Evolutionary conservation across 2,329 filamentous ascomycete species (phyloP), one percentile per base, ranked within the genome.

Genomic region (Phaeosphaeria sp.): DNA sequence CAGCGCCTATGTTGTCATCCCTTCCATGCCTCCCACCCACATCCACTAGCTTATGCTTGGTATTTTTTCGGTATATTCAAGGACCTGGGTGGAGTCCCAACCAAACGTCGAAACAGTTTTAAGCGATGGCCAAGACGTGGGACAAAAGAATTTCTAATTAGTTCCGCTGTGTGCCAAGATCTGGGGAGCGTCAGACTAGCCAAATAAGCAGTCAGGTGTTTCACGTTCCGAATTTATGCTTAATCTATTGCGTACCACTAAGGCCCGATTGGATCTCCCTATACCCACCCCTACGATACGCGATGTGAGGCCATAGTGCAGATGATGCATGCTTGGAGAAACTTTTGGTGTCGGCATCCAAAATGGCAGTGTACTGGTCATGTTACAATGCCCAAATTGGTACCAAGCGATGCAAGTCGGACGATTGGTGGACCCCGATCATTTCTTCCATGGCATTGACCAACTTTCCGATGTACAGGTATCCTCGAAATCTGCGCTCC

Each of bases 141-240:
- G 25, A 17, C 55, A 55, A 43, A 52, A 49, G 48, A 39, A 36
- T 44, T 33, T n/a, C 49, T 50, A 27, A 41, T 46, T n/a, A 11
- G 23, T 52, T 52, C 48, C 50, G 47, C 52, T 50, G 52, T 36
- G 39, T 27, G 62, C 62, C 56, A 64, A 64, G 58, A 48, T 54
- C 52, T 46, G 49, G 50, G 43, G 56, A 42, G 43, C 46, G 36
- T 55, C 46, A 18, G 23, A 30, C 20, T 30, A 18, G 33, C 36
- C 39, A 23, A 9, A 50, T n/a, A 11, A 44, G 23, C 39, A 4
- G 54, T 57, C 58, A 59, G 22, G 27, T 56, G 61, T 64, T 64
- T 62, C 59, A 62, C 23, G 27, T 46, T 55, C 46, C 51, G 46
- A 46, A 21, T 42, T 46, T 51, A 13, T 39, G 9, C 18, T 47